These are phyloP conservation scores for Fusarium buxicola DNA, from an alignment of 2,329 filamentous ascomycete species.

Conservation along the genomic window DNA sequence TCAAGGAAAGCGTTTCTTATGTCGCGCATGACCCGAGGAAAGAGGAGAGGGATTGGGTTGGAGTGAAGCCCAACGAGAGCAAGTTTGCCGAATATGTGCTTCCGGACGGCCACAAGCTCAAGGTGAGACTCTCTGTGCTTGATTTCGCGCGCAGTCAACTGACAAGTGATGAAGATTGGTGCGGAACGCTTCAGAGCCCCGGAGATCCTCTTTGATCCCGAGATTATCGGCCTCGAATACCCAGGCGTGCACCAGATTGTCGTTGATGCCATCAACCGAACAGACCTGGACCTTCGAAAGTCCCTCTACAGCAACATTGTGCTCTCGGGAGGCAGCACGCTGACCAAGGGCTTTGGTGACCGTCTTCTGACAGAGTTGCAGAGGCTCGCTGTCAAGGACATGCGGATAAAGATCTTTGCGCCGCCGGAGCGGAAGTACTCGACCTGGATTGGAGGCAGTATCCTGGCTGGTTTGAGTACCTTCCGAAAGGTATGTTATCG, in stretches of 20 bases:
- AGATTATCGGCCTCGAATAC: slow-evolving; percentile 95
- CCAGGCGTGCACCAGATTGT: slow-evolving; percentile 98
- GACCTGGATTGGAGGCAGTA: slow-evolving; percentile 98
- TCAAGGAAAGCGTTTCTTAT: slow-evolving; percentile 96
- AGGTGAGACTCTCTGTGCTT: slow-evolving; percentile 64
- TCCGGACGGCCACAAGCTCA: slow-evolving; percentile 93
- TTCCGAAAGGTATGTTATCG: slow-evolving; percentile 85
- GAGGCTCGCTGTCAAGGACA: slow-evolving; percentile 94
- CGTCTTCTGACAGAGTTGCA: slow-evolving; percentile 92
- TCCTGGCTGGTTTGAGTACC: slow-evolving; percentile 94
- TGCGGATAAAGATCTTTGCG: slow-evolving; percentile 99
- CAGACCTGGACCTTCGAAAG: slow-evolving; percentile 95
- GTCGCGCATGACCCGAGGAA: slow-evolving; percentile 90
- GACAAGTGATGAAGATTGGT: slow-evolving; percentile 72
- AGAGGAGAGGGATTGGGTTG: slow-evolving; percentile 96
- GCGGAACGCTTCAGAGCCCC: slow-evolving; percentile 95
- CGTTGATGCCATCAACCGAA: slow-evolving; percentile 93
- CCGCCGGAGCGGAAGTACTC: slow-evolving; percentile 98
- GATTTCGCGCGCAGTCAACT: slow-evolving; percentile 7
- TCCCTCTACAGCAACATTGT: slow-evolving; percentile 96
- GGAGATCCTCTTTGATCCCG: slow-evolving; percentile 97
- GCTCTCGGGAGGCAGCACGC: slow-evolving; percentile 92
- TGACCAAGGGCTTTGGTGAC: slow-evolving; percentile 97
- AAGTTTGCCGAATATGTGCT: slow-evolving; percentile 89
- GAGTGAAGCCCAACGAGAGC: slow-evolving; percentile 78